Conservation (phyloP, 495 filamentous ascomycete genomes). For the Hypoxylon trugodes region DNA sequence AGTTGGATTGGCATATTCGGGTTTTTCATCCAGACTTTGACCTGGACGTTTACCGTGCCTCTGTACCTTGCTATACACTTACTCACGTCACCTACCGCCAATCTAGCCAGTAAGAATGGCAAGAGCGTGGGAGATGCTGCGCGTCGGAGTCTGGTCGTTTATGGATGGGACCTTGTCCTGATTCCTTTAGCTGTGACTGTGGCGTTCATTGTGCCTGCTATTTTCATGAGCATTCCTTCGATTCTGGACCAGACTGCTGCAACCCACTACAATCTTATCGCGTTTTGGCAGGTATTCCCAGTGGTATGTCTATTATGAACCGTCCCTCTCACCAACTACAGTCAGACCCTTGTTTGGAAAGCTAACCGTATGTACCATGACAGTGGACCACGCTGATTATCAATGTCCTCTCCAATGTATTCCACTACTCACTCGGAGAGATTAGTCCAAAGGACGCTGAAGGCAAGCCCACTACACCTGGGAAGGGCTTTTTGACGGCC, state of each 20-base stretch:
- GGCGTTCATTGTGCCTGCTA: constrained; percentile 60
- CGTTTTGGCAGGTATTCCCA: constrained; percentile 69
- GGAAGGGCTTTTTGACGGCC: constrained; percentile 46
- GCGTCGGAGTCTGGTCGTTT: constrained; percentile 55
- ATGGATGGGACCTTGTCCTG: constrained; percentile 55
- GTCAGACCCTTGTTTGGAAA: too few species aligned
- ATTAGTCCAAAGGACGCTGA: constrained; percentile 40
- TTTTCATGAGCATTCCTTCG: constrained; percentile 61
- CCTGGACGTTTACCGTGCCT: constrained; percentile 63
- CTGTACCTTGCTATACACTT: constrained; percentile 63
- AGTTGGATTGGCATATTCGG: constrained; percentile 63
- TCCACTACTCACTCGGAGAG: constrained; percentile 35
- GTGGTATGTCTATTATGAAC: constrained; percentile 31
- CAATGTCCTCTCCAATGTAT: constrained; percentile 43
- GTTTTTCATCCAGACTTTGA: constrained; percentile 60
- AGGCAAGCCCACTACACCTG: constrained; percentile 27
- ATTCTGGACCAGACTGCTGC: constrained; percentile 54
- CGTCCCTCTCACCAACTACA: too few species aligned
- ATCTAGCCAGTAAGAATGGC: constrained; percentile 27
- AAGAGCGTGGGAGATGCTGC: constrained; percentile 47
- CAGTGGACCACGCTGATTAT: constrained; percentile 50
- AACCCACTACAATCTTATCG: constrained; percentile 65
- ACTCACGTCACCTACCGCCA: constrained; percentile 59
- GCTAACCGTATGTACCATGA: background rate
- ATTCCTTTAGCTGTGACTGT: constrained; percentile 59